Conservation (phyloP, 2,329 filamentous ascomycete species). For the Neonectria hederae region DNA sequence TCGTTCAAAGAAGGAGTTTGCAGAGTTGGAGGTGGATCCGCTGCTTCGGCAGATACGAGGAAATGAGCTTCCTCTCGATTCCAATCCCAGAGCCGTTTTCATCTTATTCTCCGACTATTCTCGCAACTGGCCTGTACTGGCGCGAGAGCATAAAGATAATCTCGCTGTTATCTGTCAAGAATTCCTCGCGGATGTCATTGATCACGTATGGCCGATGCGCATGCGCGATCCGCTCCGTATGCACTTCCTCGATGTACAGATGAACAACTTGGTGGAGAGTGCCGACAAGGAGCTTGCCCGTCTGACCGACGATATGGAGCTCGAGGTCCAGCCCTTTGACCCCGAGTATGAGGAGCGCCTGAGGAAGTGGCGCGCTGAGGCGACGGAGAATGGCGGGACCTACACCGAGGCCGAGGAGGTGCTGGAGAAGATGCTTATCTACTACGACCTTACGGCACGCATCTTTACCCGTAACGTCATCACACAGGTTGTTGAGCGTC, state of each 20-base stretch:
- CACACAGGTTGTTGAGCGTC: conserved; percentile 62
- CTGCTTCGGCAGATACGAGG: conserved; percentile 61
- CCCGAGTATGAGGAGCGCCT: conserved; percentile 63
- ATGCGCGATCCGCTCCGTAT: conserved; percentile 62
- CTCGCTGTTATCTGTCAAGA: conserved; percentile 64
- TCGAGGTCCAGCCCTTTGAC: conserved; percentile 63
- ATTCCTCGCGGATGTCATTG: conserved; percentile 61
- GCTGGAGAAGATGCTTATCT: conserved; percentile 65
- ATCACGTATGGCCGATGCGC: conserved; percentile 59
- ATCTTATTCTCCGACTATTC: conserved; percentile 65
- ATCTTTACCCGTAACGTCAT: conserved; percentile 63
- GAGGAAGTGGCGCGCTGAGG: conserved; percentile 56
- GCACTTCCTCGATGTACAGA: conserved; percentile 60
- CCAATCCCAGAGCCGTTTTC: conserved; percentile 62
- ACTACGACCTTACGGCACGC: conserved; percentile 62
- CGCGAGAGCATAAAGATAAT: conserved; percentile 64
- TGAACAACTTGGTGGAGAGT: conserved; percentile 57
- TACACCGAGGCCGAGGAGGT: conserved; percentile 64
- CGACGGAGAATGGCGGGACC: conserved; percentile 54
- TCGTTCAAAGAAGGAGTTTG: conserved; percentile 58
- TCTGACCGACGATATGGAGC: conserved; percentile 60
- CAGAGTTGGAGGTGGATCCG: conserved; percentile 58
- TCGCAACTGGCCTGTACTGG: conserved; percentile 61
- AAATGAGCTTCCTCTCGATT: conserved; percentile 62
- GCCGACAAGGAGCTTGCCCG: conserved; percentile 58